These are phyloP conservation scores for Blastomyces percursus DNA, from an alignment of 2,329 filamentous ascomycete species.

Conservation along the genomic window DNA sequence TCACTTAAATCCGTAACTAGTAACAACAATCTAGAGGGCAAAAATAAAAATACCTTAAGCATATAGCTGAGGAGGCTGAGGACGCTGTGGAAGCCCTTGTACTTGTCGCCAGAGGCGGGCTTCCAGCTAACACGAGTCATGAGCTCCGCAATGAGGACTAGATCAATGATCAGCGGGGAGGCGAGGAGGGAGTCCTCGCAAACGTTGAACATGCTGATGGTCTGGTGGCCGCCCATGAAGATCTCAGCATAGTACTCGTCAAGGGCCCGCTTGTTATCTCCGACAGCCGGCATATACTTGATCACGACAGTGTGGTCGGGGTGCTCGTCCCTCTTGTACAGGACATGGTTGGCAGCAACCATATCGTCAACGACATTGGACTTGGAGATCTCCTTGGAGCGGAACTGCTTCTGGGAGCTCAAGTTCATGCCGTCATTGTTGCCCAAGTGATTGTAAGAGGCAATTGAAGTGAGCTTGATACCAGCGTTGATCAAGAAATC, in stretches of 20 bases:
- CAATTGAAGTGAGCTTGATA: conserved; percentile 97
- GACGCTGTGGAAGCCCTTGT: conserved; percentile 91
- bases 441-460: conserved; percentile 97
- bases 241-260: conserved; percentile 99
- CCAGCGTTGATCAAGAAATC: conserved; percentile 98
- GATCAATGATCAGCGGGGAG: conserved; percentile 91
- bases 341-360: conserved; percentile 86
- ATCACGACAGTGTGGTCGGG: conserved; percentile 98
- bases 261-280: conserved; percentile 96
- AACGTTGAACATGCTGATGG: conserved; percentile 95
- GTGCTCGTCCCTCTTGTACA: conserved; percentile 88
- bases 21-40: neutral
- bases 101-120: conserved; percentile 53
- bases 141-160: conserved; percentile 87
- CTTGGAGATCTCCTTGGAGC: conserved; percentile 99
- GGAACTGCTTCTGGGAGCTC: conserved; percentile 95
- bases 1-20: conserved; percentile 1
- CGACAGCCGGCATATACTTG: conserved; percentile 99
- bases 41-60: conserved; percentile 51
- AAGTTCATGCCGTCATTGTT: conserved; percentile 99
- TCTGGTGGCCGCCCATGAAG: conserved; percentile 97
- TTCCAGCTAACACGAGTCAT: conserved; percentile 98
- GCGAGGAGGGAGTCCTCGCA: conserved; percentile 97
- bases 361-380: conserved; percentile 99
- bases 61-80: conserved; percentile 98